Percentiles rank a stretch among this genome's conserved stretches.
These are phyloP conservation scores for Scortechinia acanthostroma DNA, from an alignment of 2,329 filamentous ascomycete species.

Conservation along the genomic window DNA sequence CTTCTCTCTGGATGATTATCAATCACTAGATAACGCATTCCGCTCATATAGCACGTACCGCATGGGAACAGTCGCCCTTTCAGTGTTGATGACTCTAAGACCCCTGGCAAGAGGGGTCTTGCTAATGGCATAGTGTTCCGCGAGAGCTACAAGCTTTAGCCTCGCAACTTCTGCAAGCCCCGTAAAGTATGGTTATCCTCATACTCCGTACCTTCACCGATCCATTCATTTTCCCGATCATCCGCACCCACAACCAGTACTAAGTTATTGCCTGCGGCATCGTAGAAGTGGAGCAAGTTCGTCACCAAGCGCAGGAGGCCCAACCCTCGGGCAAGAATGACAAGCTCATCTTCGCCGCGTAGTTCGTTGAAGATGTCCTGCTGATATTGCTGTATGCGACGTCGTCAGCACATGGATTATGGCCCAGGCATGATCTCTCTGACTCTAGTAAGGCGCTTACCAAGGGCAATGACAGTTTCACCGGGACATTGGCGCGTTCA, in stretches of 20 bases:
- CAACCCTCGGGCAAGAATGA: constrained; percentile 83
- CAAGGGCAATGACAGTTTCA: constrained; percentile 57
- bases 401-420: neutral
- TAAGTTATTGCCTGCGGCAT: constrained; percentile 88
- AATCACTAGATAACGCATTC: neutral
- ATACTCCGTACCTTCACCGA: constrained; percentile 71
- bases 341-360: constrained; percentile 83
- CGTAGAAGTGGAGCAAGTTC: constrained; percentile 94
- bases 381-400: constrained; percentile 69
- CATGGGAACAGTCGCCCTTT: constrained; percentile 77
- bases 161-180: neutral
- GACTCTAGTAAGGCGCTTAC: constrained; percentile 34
- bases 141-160: constrained; percentile 21
- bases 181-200: too few species aligned
- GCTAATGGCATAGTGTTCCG: constrained; percentile 90
- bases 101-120: constrained; percentile 75
- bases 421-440: too few species aligned
- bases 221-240: constrained; percentile 91
- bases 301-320: constrained; percentile 86
- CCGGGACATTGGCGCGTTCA: constrained; percentile 32
- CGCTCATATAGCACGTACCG: constrained; percentile 10
- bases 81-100: constrained; percentile 86
- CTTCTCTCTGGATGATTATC: constrained; percentile 54
- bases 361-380: constrained; percentile 90
- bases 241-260: constrained; percentile 84